Percentiles rank a stretch among this genome's conserved stretches.
Evolutionary conservation across 139 green algal genomes (phyloP).

Genomic region (Closterium sp.): DNA sequence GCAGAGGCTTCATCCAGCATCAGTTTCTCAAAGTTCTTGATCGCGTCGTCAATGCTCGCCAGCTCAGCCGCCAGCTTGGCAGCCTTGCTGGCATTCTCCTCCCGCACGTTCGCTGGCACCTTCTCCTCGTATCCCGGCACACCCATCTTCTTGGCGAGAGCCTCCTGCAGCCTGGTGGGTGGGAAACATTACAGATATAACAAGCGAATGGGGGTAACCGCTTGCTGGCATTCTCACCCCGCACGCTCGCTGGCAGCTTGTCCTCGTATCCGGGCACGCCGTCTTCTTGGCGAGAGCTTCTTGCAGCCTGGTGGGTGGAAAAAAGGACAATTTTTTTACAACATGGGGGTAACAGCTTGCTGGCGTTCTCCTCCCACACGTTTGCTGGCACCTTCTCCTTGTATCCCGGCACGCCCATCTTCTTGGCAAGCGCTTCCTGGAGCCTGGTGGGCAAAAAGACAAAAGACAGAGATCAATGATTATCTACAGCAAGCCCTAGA

Average conservation of each 20-base stretch:
- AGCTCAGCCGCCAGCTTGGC: constrained; percentile 47
- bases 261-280: too few relatives aligned
- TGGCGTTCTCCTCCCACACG: neutral
- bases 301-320: too few relatives aligned
- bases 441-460: neutral
- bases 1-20: neutral
- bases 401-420: neutral
- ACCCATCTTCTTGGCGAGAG: constrained; percentile 52
- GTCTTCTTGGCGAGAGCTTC: too few relatives aligned
- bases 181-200: too few relatives aligned
- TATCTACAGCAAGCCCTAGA: too few relatives aligned
- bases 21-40: constrained; percentile 51
- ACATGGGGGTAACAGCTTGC: neutral
- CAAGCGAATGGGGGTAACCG: too few relatives aligned
- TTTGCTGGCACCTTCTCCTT: neutral
- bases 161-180: constrained; percentile 9
- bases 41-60: constrained; percentile 37
- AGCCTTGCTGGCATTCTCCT: constrained; percentile 49
- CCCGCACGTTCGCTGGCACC: constrained; percentile 49
- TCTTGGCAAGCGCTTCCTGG: neutral
- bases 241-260: too few relatives aligned
- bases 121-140: constrained; percentile 54
- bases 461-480: too few relatives aligned
- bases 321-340: too few relatives aligned
- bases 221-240: too few relatives aligned